A percentile compares a stretch with the other conserved stretches of the same genome.
Evolutionary conservation across 768 basidiomycete genomes (phyloP).

Genomic region (Boletus sp.): DNA sequence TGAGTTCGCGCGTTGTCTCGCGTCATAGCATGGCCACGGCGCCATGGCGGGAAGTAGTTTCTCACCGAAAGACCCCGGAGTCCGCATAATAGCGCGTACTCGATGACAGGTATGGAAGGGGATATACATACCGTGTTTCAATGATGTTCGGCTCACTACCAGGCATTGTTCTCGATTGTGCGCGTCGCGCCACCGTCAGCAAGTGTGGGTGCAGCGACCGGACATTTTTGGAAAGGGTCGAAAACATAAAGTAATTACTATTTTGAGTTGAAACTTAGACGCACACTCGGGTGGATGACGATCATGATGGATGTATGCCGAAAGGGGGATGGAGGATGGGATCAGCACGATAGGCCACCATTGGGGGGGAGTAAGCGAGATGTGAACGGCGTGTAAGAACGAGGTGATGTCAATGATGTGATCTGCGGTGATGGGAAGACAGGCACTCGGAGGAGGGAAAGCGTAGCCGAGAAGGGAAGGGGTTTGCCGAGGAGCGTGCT

Average conservation of each 20-base stretch:
- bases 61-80: slow-evolving; percentile 3
- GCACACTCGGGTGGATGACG: too few species aligned
- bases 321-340: background rate
- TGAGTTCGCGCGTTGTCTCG: slow-evolving; percentile 2
- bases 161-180: too few species aligned
- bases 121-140: background rate
- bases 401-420: slow-evolving; percentile 20
- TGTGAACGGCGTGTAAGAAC: background rate
- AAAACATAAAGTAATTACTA: too few species aligned
- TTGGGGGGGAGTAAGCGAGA: slow-evolving; percentile 2
- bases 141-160: background rate
- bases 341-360: background rate
- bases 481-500: too few species aligned
- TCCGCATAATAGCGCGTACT: background rate
- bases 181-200: background rate
- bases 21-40: background rate
- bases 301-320: background rate
- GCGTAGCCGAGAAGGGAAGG: too few species aligned
- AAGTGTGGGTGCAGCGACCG: too few species aligned
- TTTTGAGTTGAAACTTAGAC: too few species aligned
- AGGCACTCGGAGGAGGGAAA: too few species aligned
- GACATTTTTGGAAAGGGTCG: too few species aligned
- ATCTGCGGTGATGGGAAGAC: slow-evolving; percentile 10
- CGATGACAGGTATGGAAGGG: too few species aligned
- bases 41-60: background rate